phyloP scores from a whole-genome alignment of 805 yeast species.

The Yamadazyma endophytica region DNA sequence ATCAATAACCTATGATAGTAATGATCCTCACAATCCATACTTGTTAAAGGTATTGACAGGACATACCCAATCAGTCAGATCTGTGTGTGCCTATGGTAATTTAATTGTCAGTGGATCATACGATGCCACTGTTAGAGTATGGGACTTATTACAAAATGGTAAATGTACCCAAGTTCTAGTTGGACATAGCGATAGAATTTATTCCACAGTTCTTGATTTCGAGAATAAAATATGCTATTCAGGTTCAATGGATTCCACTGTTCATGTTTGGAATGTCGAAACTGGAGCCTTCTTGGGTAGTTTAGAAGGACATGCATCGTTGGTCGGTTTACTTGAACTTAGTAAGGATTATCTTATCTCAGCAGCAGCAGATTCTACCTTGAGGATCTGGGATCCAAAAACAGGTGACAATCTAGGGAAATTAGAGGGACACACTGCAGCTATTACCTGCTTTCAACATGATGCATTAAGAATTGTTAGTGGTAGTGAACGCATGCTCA shows the following conservation, averaged over 20 bases:
- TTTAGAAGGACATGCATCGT: slow-evolving; percentile 81
- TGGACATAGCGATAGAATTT: slow-evolving; percentile 86
- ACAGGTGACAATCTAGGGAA: slow-evolving; percentile 62
- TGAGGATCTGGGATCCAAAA: slow-evolving; percentile 90
- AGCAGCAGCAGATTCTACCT: slow-evolving; percentile 93
- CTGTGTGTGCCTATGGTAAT: slow-evolving; percentile 83
- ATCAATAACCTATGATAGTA: slow-evolving; percentile 26
- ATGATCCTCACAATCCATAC: slow-evolving; percentile 52
- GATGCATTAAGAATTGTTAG: slow-evolving; percentile 80
- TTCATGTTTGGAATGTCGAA: slow-evolving; percentile 84
- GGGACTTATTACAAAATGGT: slow-evolving; percentile 75
- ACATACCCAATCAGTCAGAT: slow-evolving; percentile 54
- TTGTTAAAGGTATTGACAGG: slow-evolving; percentile 65
- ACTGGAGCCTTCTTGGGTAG: slow-evolving; percentile 68
- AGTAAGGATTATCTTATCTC: slow-evolving; percentile 76
- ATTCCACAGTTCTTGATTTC: slow-evolving; percentile 80
- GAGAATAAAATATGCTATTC: slow-evolving; percentile 77
- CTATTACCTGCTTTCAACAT: slow-evolving; percentile 91
- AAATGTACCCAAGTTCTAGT: slow-evolving; percentile 66
- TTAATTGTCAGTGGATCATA: slow-evolving; percentile 85
- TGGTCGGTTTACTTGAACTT: slow-evolving; percentile 83
- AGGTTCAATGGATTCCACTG: slow-evolving; percentile 86
- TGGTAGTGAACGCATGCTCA: slow-evolving; percentile 84
- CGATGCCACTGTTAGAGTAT: slow-evolving; percentile 84
- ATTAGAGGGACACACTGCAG: slow-evolving; percentile 77